Percentiles rank a stretch among this genome's conserved stretches.
Evolutionary conservation across 139 green algal species (phyloP).

Genomic region (Coelastrella sp.): DNA sequence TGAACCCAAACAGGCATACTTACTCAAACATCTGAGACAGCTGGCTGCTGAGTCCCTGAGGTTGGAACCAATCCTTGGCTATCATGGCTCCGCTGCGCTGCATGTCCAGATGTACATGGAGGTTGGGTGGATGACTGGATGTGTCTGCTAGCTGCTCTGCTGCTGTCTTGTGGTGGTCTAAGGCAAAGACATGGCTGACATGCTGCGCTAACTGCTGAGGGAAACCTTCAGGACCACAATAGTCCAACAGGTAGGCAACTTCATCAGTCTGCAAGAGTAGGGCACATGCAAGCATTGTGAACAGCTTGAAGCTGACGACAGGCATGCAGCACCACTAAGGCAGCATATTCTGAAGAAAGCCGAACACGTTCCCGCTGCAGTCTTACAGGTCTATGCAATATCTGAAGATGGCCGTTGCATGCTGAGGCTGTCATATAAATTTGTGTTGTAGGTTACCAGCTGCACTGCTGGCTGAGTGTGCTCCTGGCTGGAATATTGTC

Average conservation of each 20-base stretch:
- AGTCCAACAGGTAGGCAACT: slow-evolving; percentile 61
- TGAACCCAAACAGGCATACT: too few relatives aligned
- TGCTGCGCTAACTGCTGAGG: slow-evolving; percentile 28
- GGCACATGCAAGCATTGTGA: too few relatives aligned
- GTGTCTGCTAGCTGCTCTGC: slow-evolving; percentile 41
- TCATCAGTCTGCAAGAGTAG: slow-evolving; percentile 16
- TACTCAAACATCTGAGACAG: slow-evolving; percentile 26
- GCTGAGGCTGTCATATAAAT: too few relatives aligned
- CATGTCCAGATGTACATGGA: slow-evolving; percentile 59
- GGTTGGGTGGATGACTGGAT: slow-evolving; percentile 42
- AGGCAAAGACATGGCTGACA: slow-evolving; percentile 49
- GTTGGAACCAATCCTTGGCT: slow-evolving; percentile 53
- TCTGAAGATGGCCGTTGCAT: too few relatives aligned
- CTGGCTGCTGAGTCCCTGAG: slow-evolving; percentile 3
- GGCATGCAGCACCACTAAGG: too few relatives aligned
- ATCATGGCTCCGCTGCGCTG: slow-evolving; percentile 60
- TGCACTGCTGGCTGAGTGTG: too few relatives aligned
- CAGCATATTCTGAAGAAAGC: too few relatives aligned
- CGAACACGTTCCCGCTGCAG: too few relatives aligned
- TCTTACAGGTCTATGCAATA: too few relatives aligned
- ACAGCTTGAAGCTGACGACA: too few relatives aligned
- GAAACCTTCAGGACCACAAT: slow-evolving; percentile 54
- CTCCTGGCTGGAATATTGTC: too few relatives aligned
- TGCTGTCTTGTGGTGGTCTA: slow-evolving; percentile 70
- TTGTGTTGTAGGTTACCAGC: too few relatives aligned